Evolutionary conservation across 148 eudicot genomes (phyloP), one percentile per base, ranked within the genome.

Genomic region (Limonium bicolor): DNA sequence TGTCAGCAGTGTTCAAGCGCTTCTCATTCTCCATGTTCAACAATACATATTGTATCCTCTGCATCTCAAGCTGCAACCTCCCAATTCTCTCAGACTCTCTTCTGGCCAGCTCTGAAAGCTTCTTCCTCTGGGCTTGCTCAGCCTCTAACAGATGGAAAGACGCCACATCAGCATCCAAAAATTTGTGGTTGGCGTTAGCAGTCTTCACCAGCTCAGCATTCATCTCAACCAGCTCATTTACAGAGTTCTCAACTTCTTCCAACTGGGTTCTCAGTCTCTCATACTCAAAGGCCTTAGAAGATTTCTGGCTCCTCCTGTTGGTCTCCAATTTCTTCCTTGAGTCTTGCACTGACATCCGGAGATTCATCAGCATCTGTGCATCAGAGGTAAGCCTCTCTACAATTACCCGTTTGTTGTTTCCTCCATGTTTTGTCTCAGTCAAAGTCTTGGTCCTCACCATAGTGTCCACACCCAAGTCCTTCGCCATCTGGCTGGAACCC

Each of bases 81-180:
- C 54, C 74, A 23, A 90, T 75, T 54, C 70, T 73, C 32, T 84
- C 99, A 4, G 95, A 69, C 54, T 72, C 95, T 64, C 64, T 76
- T 35, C 67, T 59, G 8, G 73, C 85, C 56, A 77, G 75, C 32
- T 80, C 85, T 13, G 63, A 55, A 4, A 78, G 60, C 41, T 58
- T 64, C 64, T 61, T 71, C 18, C 53, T 56, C 54, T 40, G 53
- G 11, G 54, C 52, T 28, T 45, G 61, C 17, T 57, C 55, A 2
- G 60, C 69, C 29, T 65, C 81, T 29, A 70, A 74, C 31, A 48
- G 26, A 58, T 68, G 58, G n/a, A n/a, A n/a, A 0, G 52, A 33
- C 1, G 69, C 58, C 20, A 46, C 65, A 36, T 30, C 53, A 23
- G 51, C 44, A 10, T 54, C 70, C 0, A 48, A 42, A 48, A 37